Base-by-base conservation (phyloP, 805 yeast species). In the Metschnikowia lunata region DNA sequence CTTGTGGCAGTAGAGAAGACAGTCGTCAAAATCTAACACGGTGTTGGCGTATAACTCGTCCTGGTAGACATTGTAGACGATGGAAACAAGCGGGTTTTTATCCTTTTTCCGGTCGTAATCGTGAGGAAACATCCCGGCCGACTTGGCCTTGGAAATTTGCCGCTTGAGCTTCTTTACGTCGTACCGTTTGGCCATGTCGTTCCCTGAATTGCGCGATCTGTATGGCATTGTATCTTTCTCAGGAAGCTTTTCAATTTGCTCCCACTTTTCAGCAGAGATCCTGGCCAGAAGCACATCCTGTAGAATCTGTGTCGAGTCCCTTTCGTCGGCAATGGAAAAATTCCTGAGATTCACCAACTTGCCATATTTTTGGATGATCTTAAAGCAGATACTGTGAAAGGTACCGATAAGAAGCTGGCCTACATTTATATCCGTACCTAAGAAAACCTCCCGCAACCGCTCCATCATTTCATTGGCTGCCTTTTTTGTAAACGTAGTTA, bases 401-500 rank as follows among this genome's bases (percentile, higher is more conserved):
- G 98, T 93, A 1, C 97, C 98, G 30, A 90, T 78, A 45, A 82
- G 63, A 15, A 91, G 61, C 37, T 72, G 70, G 1, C 68, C 59
- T 3, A 71, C 51, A 30, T 70, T 63, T 43, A 79, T 59, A 6
- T 61, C 58, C 0, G 69, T 55, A 33, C 56, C 62, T 7, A 56
- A 39, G 7, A 80, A 54, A 40, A 76, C 31, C 4, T 23, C 36
- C 0, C 40, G 44, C 14, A 91, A 63, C 34, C 98, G 70, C 29
- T 79, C 83, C 10, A 69, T 64, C 86, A 91, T 83, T 64, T 91
- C 98, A 41, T 72, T 76, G 1, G 97, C 95, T 0, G 99, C 98
- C 55, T 85, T 87, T 55, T 87, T 86, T 10, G 98, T 91, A 67
- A 91, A 91, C 0, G 98, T 90, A 6, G 97, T 88, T 15, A 90